Evolutionary conservation across 148 eudicot genomes (phyloP).

Genomic region (Persicaria maculosa): DNA sequence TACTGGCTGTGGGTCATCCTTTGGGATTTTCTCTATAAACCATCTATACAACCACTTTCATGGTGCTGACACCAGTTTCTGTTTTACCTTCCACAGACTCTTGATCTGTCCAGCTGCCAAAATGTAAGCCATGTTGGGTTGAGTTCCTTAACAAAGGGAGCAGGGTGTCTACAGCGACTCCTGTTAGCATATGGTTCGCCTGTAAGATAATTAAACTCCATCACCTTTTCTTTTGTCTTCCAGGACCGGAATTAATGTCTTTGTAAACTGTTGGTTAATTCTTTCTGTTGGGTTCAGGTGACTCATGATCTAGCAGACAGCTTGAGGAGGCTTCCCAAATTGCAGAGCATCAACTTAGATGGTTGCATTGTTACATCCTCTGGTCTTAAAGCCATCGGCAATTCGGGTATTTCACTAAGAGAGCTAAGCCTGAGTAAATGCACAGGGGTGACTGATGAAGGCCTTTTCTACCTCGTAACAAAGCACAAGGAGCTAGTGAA

Average conservation of each 20-base stretch:
- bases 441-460: conserved; percentile 71
- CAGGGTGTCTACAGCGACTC: conserved; percentile 54
- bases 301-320: conserved; percentile 59
- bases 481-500: conserved; percentile 50
- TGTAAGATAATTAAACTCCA: conserved; percentile 29
- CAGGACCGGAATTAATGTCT: neutral
- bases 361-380: conserved; percentile 62
- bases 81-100: conserved; percentile 34
- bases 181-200: conserved; percentile 66
- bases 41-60: neutral
- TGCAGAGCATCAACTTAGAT: conserved; percentile 62
- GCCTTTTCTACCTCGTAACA: conserved; percentile 49
- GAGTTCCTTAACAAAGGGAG: conserved; percentile 51
- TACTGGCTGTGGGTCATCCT: neutral
- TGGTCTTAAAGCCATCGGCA: conserved; percentile 63
- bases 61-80: neutral
- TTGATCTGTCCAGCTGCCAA: conserved; percentile 81
- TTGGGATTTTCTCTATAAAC: neutral
- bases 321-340: conserved; percentile 45
- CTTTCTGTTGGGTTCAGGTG: conserved; percentile 47
- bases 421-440: conserved; percentile 83
- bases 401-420: conserved; percentile 44
- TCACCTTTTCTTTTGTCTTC: neutral
- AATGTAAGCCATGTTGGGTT: conserved; percentile 64
- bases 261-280: conserved; percentile 13